Percentiles rank a stretch among this genome's conserved stretches.
Evolutionary conservation across 2,329 filamentous ascomycete genomes (phyloP).

Genomic region (Colletotrichum cereale): DNA sequence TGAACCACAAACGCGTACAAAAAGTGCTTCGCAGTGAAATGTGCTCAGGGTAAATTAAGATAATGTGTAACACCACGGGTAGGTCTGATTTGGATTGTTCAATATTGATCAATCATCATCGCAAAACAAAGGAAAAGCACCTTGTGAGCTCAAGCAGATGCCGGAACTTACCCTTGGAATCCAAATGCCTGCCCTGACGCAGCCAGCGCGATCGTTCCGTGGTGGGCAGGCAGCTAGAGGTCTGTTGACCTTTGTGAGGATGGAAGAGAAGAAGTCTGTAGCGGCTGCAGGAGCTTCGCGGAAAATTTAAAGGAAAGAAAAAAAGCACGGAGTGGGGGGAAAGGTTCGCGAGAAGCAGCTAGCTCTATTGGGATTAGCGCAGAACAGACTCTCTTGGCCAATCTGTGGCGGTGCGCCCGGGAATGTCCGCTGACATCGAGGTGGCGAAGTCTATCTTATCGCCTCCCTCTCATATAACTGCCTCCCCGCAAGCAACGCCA

Average conservation of each 20-base stretch:
- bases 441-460: constrained; percentile 46
- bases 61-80: constrained; percentile 65
- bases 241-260: constrained; percentile 42
- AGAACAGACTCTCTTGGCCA: constrained; percentile 43
- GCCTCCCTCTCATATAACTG: constrained; percentile 38
- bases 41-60: constrained; percentile 69
- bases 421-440: constrained; percentile 31
- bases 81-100: constrained; percentile 76
- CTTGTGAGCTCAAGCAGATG: neutral
- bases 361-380: constrained; percentile 41
- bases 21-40: constrained; percentile 43
- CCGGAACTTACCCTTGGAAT: constrained; percentile 34
- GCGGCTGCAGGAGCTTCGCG: constrained; percentile 45
- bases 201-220: neutral
- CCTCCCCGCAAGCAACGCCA: constrained; percentile 42
- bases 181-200: constrained; percentile 16
- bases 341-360: constrained; percentile 42
- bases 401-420: constrained; percentile 52
- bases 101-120: constrained; percentile 55
- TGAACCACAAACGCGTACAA: neutral
- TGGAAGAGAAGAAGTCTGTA: constrained; percentile 42
- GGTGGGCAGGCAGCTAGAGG: constrained; percentile 20
- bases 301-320: constrained; percentile 39
- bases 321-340: constrained; percentile 31
- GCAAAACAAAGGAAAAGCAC: constrained; percentile 31